Evolutionary conservation across 2,329 filamentous ascomycete species (phyloP).

Genomic region (Hypoxylon sp.): DNA sequence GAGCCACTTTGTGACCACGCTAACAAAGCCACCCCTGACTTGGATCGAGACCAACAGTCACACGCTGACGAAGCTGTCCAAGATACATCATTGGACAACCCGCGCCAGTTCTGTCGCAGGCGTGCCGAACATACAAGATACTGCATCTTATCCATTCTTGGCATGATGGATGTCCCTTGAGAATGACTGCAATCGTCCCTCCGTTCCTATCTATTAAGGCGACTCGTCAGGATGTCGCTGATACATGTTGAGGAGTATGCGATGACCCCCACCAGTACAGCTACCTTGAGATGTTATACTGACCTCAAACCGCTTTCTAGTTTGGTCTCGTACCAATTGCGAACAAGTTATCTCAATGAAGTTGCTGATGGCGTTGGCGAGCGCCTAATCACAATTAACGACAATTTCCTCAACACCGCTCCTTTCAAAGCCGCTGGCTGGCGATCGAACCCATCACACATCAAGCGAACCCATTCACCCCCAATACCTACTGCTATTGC

Average conservation of each 20-base stretch:
- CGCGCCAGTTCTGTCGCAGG: slow-evolving; percentile 2
- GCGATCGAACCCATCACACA: slow-evolving; percentile 78
- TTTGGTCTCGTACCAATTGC: slow-evolving; percentile 85
- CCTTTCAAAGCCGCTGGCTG: slow-evolving; percentile 88
- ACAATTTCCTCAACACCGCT: slow-evolving; percentile 81
- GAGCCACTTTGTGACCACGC: background rate
- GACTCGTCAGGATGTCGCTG: slow-evolving; percentile 46
- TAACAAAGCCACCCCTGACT: background rate
- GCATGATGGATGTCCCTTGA: slow-evolving; percentile 27
- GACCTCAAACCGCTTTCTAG: slow-evolving; percentile 58
- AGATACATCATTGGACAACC: background rate
- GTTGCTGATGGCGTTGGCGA: slow-evolving; percentile 88
- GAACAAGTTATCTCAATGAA: slow-evolving; percentile 82
- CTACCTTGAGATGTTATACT: slow-evolving; percentile 26
- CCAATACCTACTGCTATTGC: slow-evolving; percentile 86
- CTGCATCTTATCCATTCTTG: slow-evolving; percentile 1
- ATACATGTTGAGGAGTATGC: slow-evolving; percentile 52
- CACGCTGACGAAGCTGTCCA: background rate
- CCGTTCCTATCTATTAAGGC: slow-evolving; percentile 12
- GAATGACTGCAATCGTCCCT: slow-evolving; percentile 25
- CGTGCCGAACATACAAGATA: slow-evolving; percentile 5
- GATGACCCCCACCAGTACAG: slow-evolving; percentile 1
- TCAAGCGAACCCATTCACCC: slow-evolving; percentile 87
- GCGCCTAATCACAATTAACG: slow-evolving; percentile 84
- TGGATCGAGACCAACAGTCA: background rate